Evolutionary conservation across 1,139 yeast genomes (phyloP).

Genomic region (Candida sanyaensis): DNA sequence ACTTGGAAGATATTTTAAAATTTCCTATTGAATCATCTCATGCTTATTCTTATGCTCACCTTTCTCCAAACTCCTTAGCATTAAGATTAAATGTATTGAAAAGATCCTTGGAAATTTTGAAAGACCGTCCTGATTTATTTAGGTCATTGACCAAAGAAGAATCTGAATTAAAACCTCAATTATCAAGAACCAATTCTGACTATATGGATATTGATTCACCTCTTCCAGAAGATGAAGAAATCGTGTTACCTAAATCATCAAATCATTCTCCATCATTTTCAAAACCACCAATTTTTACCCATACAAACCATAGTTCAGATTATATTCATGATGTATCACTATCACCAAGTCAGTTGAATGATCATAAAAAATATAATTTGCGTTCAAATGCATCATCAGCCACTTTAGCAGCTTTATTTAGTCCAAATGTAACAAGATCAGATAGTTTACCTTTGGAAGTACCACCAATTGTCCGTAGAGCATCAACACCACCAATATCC

Average conservation of each 20-base stretch:
- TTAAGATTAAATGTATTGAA: constrained; percentile 73
- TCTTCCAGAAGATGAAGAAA: constrained; percentile 4
- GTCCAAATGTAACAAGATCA: constrained; percentile 38
- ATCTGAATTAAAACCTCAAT: neutral
- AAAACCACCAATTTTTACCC: constrained; percentile 6
- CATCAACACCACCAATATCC: constrained; percentile 2
- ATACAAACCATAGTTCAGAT: constrained; percentile 27
- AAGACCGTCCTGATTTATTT: constrained; percentile 61
- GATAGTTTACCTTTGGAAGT: constrained; percentile 35
- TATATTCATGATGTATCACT: constrained; percentile 18
- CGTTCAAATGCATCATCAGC: constrained; percentile 63
- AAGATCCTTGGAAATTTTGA: constrained; percentile 70
- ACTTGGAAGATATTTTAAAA: constrained; percentile 33
- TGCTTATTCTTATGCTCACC: constrained; percentile 81
- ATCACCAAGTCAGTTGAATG: constrained; percentile 1
- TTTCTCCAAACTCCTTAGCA: constrained; percentile 79
- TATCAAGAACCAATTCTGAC: constrained; percentile 7
- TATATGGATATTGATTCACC: constrained; percentile 2
- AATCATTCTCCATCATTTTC: neutral
- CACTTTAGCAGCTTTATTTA: constrained; percentile 60
- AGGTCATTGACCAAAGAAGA: constrained; percentile 16
- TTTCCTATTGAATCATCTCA: constrained; percentile 83
- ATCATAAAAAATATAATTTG: constrained; percentile 18
- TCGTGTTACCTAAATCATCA: neutral
- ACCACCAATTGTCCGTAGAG: neutral